phyloP scores from a whole-genome alignment of 176 grass and related monocot genomes.

The Hyparrhenia diplandra region DNA sequence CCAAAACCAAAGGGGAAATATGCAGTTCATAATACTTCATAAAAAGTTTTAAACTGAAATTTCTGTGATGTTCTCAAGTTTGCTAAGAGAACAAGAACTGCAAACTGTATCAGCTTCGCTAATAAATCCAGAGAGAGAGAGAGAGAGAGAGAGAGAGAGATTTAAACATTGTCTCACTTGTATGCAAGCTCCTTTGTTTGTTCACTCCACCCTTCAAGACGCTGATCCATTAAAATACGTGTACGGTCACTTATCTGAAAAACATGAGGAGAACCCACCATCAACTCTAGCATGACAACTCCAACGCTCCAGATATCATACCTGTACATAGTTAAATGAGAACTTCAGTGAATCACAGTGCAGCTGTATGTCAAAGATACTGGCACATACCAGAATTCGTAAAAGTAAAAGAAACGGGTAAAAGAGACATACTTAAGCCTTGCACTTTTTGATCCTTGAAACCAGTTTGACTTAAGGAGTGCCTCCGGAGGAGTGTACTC shows the following conservation, averaged over 20 bases:
- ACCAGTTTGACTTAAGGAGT: constrained; percentile 88
- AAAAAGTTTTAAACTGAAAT: neutral
- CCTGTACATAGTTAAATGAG: constrained; percentile 39
- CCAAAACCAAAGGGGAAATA: neutral
- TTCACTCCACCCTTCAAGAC: constrained; percentile 85
- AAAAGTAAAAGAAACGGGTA: neutral
- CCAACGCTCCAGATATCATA: constrained; percentile 98
- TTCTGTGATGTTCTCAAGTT: constrained; percentile 11
- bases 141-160: constrained; percentile 1
- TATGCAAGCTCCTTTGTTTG: constrained; percentile 92
- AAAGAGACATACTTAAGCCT: constrained; percentile 69
- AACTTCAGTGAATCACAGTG: constrained; percentile 18
- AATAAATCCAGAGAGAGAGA: constrained; percentile 21
- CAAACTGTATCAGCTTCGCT: constrained; percentile 10
- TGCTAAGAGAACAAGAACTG: constrained; percentile 4
- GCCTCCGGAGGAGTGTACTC: constrained; percentile 96
- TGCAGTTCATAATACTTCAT: neutral
- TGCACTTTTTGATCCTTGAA: constrained; percentile 69
- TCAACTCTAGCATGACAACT: constrained; percentile 96
- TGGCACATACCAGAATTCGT: constrained; percentile 17
- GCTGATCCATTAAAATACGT: constrained; percentile 75
- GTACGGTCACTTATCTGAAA: constrained; percentile 85
- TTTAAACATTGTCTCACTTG: constrained; percentile 59
- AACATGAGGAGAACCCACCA: constrained; percentile 91
- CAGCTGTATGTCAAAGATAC: constrained; percentile 2